Evolutionary conservation across 805 yeast species (phyloP).

Genomic region (Pichia californica): DNA sequence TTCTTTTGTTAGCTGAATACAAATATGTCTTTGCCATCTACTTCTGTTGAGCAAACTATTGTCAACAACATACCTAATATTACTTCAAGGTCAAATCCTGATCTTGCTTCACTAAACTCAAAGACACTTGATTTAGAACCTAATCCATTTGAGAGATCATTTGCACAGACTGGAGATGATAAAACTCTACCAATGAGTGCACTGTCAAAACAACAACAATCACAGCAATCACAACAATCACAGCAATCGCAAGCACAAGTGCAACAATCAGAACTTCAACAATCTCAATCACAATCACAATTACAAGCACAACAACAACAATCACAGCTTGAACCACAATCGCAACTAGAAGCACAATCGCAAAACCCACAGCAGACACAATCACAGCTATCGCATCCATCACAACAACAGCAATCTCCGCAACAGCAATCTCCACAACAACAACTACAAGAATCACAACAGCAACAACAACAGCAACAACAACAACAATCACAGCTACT

Average conservation of each 20-base stretch:
- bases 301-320: not conserved
- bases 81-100: constrained; percentile 6
- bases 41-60: not conserved
- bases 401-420: too few species aligned
- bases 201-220: not conserved
- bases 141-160: constrained; percentile 91
- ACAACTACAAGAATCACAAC: constrained; percentile 23
- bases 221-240: too few species aligned
- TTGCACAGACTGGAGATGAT: constrained; percentile 36
- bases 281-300: too few species aligned
- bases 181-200: not conserved
- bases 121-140: constrained; percentile 56
- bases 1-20: too few species aligned
- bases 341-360: too few species aligned
- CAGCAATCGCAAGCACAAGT: too few species aligned
- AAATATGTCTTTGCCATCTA: not conserved
- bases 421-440: constrained; percentile 13
- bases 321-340: constrained; percentile 2
- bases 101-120: not conserved
- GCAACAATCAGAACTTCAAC: too few species aligned
- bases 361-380: too few species aligned
- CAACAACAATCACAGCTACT: not conserved
- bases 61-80: not conserved
- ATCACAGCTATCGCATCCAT: too few species aligned
- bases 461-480: not conserved